Percentiles rank a stretch among this genome's conserved stretches.
phyloP scores from a whole-genome alignment of 306 rosid species.

The peach (Prunus persica) region Prunus_persica_NCBIv2 NC_034012.1:2967501-2968000 shows the following conservation, averaged over 20 bases:
- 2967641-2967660: conserved; percentile 52
- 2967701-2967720: conserved; percentile 47
- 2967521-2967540: conserved; percentile 7
- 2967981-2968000: conserved; percentile 38
- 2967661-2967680: conserved; percentile 43
- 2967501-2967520: not conserved
- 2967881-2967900: conserved; percentile 17
- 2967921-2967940: conserved; percentile 5
- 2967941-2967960: conserved; percentile 23
- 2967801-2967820: conserved; percentile 32
- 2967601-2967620: conserved; percentile 67
- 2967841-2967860: not conserved
- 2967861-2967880: conserved; percentile 26
- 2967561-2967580: not conserved
- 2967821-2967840: conserved; percentile 26
- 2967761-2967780: conserved; percentile 34
- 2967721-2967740: conserved; percentile 38
- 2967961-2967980: conserved; percentile 10
- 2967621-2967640: conserved; percentile 50
- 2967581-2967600: conserved; percentile 47
- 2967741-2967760: conserved; percentile 49
- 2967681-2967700: conserved; percentile 24
- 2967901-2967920: not conserved
- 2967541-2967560: not conserved
- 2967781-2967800: conserved; percentile 18